Evolutionary conservation across 2,329 filamentous ascomycete species (phyloP).

Genomic region (Monilinia polystroma): DNA sequence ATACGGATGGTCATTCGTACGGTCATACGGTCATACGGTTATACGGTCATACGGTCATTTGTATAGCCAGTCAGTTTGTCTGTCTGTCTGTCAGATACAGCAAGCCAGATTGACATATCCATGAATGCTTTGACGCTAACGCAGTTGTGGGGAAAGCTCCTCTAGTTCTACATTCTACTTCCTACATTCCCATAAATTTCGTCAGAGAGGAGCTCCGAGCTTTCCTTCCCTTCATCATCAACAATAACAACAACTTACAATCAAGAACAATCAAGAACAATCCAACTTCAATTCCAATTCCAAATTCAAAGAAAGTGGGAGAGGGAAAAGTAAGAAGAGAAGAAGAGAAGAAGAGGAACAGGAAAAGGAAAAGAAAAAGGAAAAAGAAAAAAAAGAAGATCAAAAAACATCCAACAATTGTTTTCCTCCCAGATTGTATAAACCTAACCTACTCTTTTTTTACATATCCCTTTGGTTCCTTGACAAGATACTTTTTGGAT

Average conservation of each 20-base stretch:
- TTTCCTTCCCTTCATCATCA: constrained; percentile 17
- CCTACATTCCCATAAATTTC: constrained; percentile 16
- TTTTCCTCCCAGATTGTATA: background rate
- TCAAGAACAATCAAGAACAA: constrained; percentile 10
- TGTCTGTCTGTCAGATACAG: background rate
- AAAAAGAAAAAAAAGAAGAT: background rate
- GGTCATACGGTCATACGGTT: background rate
- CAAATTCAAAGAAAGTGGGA: background rate
- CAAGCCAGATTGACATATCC: background rate
- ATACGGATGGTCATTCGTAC: background rate
- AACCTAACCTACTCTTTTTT: background rate
- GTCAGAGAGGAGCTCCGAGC: constrained; percentile 18
- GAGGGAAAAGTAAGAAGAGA: background rate
- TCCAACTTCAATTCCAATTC: background rate
- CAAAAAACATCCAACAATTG: background rate
- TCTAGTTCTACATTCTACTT: constrained; percentile 1
- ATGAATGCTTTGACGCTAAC: constrained; percentile 1
- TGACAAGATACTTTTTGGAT: constrained; percentile 6
- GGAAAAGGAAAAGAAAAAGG: background rate
- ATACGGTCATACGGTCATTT: background rate
- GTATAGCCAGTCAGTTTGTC: too few relatives aligned
- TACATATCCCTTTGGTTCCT: background rate
- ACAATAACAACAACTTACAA: background rate
- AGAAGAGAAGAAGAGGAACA: background rate
- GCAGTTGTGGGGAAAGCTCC: constrained; percentile 16